Evolutionary conservation across 116 monocot genomes (phyloP), one percentile per base, ranked within the genome.

Genomic region (Zostera marina): DNA sequence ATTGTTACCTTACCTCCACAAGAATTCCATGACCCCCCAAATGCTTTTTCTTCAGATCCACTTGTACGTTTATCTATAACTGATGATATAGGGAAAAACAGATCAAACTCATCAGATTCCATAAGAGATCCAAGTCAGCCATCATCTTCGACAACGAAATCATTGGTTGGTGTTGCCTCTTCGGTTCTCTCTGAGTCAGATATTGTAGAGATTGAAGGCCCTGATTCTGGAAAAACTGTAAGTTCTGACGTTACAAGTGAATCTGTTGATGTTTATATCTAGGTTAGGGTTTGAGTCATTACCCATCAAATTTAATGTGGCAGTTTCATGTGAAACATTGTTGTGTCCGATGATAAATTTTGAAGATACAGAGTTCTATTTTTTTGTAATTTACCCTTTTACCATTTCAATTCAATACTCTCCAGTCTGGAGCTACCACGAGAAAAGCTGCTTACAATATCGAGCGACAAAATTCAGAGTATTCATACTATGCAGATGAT

Each of bases 401-500:
- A 32, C 32, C 0, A 9, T 23, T 49, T 23, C 47, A 3, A 49
- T 11, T 52, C 21, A 57, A 48, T 26, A 14, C 63, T 42, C 14
- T 70, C 13, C 77, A 94, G 96, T 80, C 96, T 72, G 66, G 83
- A 72, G 78, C 98, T 24, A 83, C 82, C 53, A 83, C 98, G 53
- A 79, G 98, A 75, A 98, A 98, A 56, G 76, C 62, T 60, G 54
- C 78, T 62, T 74, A 79, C 54, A 51, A 70, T 66, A 69, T 77
- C 56, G 98, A 98, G 16, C 79, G 79, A 52, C 86, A 78, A 62
- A 86, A 62, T 69, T 83, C 86, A 59, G 98, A 90, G 72, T 58
- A 67, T 61, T 83, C 83, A 52, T 98, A 98, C 60, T 86, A 90
- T 77, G 83, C 90, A 44, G 98, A 98, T 72, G 91, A 91, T 66